Evolutionary conservation across 1,139 yeast genomes (phyloP), one percentile per base, ranked within the genome.

Genomic region (Candida tropicalis): DNA sequence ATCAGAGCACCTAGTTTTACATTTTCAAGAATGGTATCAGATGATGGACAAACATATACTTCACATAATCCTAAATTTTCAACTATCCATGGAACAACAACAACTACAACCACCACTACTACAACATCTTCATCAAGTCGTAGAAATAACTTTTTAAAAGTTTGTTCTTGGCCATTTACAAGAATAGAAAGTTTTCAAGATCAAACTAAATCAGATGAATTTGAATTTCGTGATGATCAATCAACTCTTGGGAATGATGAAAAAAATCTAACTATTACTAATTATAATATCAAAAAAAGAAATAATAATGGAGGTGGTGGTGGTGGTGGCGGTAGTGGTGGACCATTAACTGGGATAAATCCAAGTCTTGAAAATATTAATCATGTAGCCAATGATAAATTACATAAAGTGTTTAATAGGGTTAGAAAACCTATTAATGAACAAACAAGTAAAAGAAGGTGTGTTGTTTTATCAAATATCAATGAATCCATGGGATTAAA

Each of bases 401-500:
- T 43, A 25, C 29, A 39, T 13, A 42, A 40, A 25, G 43, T 42
- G 6, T 40, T 45, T 13, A 44, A 35, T 37, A 9, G 44, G 23
- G 41, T 40, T 18, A 28, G 42, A 28, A 40, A 35, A 35, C 35
- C 39, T 3, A 37, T 16, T 7, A 25, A 24, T 13, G 41, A 31
- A 33, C 38, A 29, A 28, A 25, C 22, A 8, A 26, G 8, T 18
- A 41, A 37, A 6, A 31, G 38, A 35, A 13, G 58, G 45, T 43
- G 56, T 37, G 41, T 63, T 5, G 48, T 60, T 1, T 33, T 62
- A n/a, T 55, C 49, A 28, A 52, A 55, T 23, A 42, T 63, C 4
- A 49, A 53, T 24, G 35, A 43, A 8, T 27, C 44, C n/a, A 46
- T 56, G 38, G 82, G 87, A 6, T 51, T 82, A 5, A 70, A 68